Base-by-base conservation (phyloP, 257 asterid species). In the Leonotis leonurus region DNA sequence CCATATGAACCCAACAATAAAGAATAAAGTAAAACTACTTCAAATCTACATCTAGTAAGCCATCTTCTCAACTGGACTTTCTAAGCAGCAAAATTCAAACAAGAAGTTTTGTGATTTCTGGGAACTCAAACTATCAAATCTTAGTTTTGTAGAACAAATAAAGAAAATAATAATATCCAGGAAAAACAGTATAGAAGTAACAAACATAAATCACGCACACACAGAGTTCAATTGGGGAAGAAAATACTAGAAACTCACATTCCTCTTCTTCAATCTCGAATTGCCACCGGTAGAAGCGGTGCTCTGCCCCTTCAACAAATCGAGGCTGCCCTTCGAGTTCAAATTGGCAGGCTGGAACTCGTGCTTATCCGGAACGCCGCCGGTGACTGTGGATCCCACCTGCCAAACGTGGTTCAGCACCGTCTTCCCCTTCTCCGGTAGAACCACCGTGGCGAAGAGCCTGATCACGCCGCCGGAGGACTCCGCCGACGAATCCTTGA, bases 341-440 rank as follows among this genome's bases (percentile, higher is more conserved):
- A 84, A 52, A 74, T 86, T 84, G 11, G 14, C 81, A 3, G 77
- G 63, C 70, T 46, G 67, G 45, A 84, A 64, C 2, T 21, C 80
- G 27, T 89, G 97, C 63, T 24, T 79, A 49, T 6, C 66, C 48
- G 88, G 95, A 9, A 64, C 40, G 4, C 85, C 95, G 30, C 72
- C 63, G 0, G 74, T 70, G 59, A 78, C 85, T 8, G 79, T 26
- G 21, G 78, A 24, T 0, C 97, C 95, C 60, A 83, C 85, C 58
- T 89, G 95, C 95, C 95, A 89, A 2, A 89, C 80, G 1, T 81
- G 89, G 50, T 89, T 89, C 60, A 86, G 51, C 62, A 58, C 16
- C 52, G 79, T 67, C 75, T 13, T 75, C 21, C 60, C 79, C 68
- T 63, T 70, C 62, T 56, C 81, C 63, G 97, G 95, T 74, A 86